A percentile compares a stretch with the other conserved stretches of the same genome.
Conservation (phyloP, 371 early-diverging fungal species). For the Syncephalastrum monosporum region DNA sequence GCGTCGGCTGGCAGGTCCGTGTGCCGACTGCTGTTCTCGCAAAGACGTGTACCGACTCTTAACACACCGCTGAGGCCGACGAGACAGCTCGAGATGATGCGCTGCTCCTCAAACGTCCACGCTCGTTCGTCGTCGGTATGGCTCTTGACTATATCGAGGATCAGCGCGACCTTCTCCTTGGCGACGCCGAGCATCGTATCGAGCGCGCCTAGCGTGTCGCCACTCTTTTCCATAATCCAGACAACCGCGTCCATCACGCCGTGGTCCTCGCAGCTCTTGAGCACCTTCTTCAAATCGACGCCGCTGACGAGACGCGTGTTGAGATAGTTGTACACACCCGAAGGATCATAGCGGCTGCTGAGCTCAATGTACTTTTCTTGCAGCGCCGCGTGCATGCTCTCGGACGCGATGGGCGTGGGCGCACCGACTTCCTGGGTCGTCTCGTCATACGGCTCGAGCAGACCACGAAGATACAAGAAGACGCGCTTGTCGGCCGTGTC, state of each 20-base stretch:
- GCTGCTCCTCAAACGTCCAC: constrained; percentile 63
- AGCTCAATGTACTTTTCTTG: constrained; percentile 72
- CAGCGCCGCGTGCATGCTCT: constrained; percentile 19
- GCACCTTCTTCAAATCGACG: constrained; percentile 56
- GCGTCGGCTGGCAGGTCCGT: constrained; percentile 5
- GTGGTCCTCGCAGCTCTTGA: constrained; percentile 55
- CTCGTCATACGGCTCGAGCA: constrained; percentile 54
- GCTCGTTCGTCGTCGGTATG: constrained; percentile 18
- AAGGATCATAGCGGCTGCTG: constrained; percentile 68
- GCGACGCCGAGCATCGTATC: constrained; percentile 64
- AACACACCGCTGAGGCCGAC: constrained; percentile 61
- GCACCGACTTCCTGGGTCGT: constrained; percentile 1
- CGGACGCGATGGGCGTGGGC: not conserved
- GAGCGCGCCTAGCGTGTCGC: constrained; percentile 67
- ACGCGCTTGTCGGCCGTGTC: constrained; percentile 49
- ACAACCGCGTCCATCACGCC: constrained; percentile 72
- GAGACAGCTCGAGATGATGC: constrained; percentile 47
- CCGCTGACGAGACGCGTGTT: constrained; percentile 58
- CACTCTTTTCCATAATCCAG: constrained; percentile 77
- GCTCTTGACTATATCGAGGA: constrained; percentile 42
- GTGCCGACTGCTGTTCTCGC: constrained; percentile 50
- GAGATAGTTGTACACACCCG: constrained; percentile 63
- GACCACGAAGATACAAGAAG: constrained; percentile 66
- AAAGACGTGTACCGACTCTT: constrained; percentile 59
- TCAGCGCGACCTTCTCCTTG: constrained; percentile 44